These are phyloP conservation scores for Geotrichum carabidarum DNA, from an alignment of 1,139 yeast genomes.

Conservation along the genomic window DNA sequence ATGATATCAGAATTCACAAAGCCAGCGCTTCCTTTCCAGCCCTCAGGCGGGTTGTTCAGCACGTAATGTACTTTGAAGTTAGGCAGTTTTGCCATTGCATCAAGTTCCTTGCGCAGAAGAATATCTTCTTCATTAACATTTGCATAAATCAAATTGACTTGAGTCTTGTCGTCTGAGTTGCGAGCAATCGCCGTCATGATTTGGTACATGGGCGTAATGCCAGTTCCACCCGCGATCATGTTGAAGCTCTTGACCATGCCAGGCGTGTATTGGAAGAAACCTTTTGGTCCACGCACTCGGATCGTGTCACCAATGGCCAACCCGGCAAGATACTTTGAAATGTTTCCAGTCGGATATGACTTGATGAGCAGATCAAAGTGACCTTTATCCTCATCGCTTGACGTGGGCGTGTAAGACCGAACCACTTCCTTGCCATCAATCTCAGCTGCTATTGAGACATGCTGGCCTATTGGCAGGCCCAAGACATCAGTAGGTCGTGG, in stretches of 20 bases:
- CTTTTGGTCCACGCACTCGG: slow-evolving; percentile 84
- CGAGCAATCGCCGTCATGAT: slow-evolving; percentile 71
- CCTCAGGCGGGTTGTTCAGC: slow-evolving; percentile 62
- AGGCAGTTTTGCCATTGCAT: slow-evolving; percentile 52
- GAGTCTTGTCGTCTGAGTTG: slow-evolving; percentile 71
- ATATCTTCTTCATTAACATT: slow-evolving; percentile 75
- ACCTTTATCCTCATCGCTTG: slow-evolving; percentile 72
- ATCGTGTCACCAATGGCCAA: slow-evolving; percentile 62
- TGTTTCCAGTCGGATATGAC: slow-evolving; percentile 79
- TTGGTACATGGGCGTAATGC: slow-evolving; percentile 89
- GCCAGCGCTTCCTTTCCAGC: slow-evolving; percentile 75
- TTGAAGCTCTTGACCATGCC: slow-evolving; percentile 67
- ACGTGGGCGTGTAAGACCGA: slow-evolving; percentile 88
- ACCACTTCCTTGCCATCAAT: slow-evolving; percentile 74
- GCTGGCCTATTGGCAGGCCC: slow-evolving; percentile 92
- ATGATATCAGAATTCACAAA: slow-evolving; percentile 71
- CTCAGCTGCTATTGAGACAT: slow-evolving; percentile 53
- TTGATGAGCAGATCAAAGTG: slow-evolving; percentile 82
- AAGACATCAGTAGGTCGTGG: slow-evolving; percentile 66
- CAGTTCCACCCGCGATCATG: slow-evolving; percentile 94
- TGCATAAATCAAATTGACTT: slow-evolving; percentile 69
- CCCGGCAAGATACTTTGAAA: slow-evolving; percentile 67
- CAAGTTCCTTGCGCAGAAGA: slow-evolving; percentile 72
- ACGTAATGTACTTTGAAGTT: slow-evolving; percentile 67
- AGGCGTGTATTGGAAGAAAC: slow-evolving; percentile 74